phyloP scores from a whole-genome alignment of 805 yeast genomes.

The Metschnikowia peoriensis region DNA sequence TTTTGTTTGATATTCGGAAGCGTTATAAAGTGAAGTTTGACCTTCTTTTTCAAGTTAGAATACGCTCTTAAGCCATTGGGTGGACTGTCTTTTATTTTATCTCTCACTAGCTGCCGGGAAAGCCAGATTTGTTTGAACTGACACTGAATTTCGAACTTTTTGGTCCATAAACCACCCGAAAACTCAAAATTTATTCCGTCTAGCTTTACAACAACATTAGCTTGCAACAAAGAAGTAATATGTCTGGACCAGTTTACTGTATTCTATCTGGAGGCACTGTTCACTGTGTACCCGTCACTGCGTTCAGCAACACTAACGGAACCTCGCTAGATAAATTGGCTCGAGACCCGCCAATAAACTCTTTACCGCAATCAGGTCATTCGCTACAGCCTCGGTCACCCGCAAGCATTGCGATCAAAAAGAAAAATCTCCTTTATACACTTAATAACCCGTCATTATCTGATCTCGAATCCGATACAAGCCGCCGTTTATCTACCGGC shows the following conservation, averaged over 20 bases:
- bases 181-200: neutral
- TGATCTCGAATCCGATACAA: constrained; percentile 29
- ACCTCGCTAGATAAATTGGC: constrained; percentile 12
- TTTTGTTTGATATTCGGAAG: neutral
- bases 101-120: too few relatives aligned
- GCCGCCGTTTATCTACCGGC: constrained; percentile 11
- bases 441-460: constrained; percentile 38
- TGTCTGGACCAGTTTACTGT: constrained; percentile 25
- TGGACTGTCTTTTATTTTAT: too few relatives aligned
- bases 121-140: too few relatives aligned
- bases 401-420: constrained; percentile 10
- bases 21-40: too few relatives aligned
- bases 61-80: too few relatives aligned
- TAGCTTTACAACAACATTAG: neutral
- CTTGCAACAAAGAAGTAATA: neutral
- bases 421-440: constrained; percentile 33
- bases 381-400: constrained; percentile 8
- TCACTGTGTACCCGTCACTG: constrained; percentile 27
- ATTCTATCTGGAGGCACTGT: constrained; percentile 25
- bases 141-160: too few relatives aligned
- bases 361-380: constrained; percentile 1
- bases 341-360: constrained; percentile 11
- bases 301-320: constrained; percentile 14
- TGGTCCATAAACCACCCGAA: too few relatives aligned
- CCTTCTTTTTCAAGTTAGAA: too few relatives aligned